Evolutionary conservation across 2,329 filamentous ascomycete species (phyloP).

Genomic region (Colletotrichum endophyticum): DNA sequence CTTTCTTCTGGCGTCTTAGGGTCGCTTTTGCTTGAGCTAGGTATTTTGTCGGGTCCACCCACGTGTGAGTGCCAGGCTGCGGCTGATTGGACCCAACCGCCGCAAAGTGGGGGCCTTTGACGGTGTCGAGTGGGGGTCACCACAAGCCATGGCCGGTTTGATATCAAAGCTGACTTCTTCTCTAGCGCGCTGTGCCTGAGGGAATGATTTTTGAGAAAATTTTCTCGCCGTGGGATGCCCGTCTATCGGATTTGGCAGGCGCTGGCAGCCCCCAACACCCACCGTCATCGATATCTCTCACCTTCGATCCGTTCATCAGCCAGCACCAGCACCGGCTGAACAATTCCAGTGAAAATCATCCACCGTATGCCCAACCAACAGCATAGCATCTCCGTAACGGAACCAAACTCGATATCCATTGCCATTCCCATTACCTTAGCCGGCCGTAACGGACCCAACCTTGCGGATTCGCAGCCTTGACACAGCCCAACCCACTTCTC

Average conservation of each 20-base stretch:
- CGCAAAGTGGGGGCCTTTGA: constrained; percentile 20
- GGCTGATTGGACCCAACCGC: constrained; percentile 18
- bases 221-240: background rate
- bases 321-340: background rate
- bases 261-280: background rate
- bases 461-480: constrained; percentile 4
- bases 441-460: constrained; percentile 9
- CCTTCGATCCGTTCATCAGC: background rate
- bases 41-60: constrained; percentile 22
- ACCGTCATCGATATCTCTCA: background rate
- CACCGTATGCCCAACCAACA: background rate
- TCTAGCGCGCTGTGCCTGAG: constrained; percentile 13
- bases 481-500: constrained; percentile 18
- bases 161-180: constrained; percentile 20
- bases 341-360: background rate
- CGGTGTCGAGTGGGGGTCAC: constrained; percentile 22
- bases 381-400: background rate
- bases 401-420: background rate
- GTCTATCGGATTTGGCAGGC: background rate
- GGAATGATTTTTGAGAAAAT: constrained; percentile 1
- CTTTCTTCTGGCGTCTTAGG: constrained; percentile 1
- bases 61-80: constrained; percentile 19
- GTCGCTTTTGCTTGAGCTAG: background rate
- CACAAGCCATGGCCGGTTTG: constrained; percentile 17
- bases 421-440: background rate